Evolutionary conservation across 495 filamentous ascomycete species (phyloP), one percentile per base, ranked within the genome.

Genomic region (Hyphodiscus hymeniophilus): DNA sequence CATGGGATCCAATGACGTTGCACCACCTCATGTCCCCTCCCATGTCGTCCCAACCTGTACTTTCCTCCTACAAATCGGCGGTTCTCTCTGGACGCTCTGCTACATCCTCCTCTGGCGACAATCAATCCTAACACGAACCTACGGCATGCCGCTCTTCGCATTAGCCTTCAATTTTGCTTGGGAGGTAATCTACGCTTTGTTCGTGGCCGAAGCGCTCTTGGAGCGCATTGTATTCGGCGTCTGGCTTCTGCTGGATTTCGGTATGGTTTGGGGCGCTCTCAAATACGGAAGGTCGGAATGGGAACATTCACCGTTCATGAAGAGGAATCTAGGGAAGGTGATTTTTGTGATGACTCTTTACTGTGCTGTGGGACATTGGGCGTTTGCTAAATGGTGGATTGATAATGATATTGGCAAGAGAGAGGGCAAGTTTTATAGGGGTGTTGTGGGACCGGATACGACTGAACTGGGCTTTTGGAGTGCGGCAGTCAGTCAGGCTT

Each of bases 391-490:
- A 17, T 69, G 63, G 64, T 71, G 64, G 64, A 39, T 71, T 15
- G 57, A 61, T 3, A 60, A 61, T 38, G 49, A 63, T 18, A 59
- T 68, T 38, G 54, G 57, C 18, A 59, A 57, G 38, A 52, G 49
- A 30, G 49, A 56, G 21, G 62, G 61, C 26, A 70, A 71, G 51
- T 63, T 59, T 40, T 68, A 63, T 52, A 10, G 41, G 2, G 67
- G 68, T 5, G 50, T 45, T 18, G 52, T 64, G 16, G 63, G 63
- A 10, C 56, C 56, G 32, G 68, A 71, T 54, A 68, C 60, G 12
- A 66, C 69, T n/a, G 69, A 73, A 54, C 26, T 70, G 52, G 65
- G 58, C 6, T 68, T 63, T 47, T 74, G 68, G 67, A 61, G 51
- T 13, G 60, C 62, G 0, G 55, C 51, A 1, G 38, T 64, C 7